phyloP scores from a whole-genome alignment of 1,284 basidiomycete genomes.

The Amylostereum chailletii region DNA sequence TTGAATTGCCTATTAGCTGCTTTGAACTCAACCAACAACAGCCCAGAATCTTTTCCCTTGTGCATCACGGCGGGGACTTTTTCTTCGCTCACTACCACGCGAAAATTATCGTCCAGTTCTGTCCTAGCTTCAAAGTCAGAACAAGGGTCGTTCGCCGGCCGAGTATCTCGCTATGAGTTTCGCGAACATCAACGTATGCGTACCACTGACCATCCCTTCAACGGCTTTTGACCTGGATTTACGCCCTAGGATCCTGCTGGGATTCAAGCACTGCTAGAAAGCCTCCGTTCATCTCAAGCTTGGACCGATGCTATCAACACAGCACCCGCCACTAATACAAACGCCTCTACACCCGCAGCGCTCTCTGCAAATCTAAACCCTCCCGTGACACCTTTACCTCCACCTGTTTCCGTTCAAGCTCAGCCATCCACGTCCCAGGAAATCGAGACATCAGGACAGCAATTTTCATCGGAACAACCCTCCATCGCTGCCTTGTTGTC shows the following conservation, averaged over 20 bases:
- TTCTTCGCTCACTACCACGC: too few species aligned
- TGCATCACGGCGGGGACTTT: too few species aligned
- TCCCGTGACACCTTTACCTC: not conserved
- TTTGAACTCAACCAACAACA: too few species aligned
- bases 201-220: constrained; percentile 1
- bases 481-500: constrained; percentile 62
- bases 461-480: constrained; percentile 7
- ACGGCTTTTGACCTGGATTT: constrained; percentile 1
- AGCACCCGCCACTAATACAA: constrained; percentile 3
- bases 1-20: too few species aligned
- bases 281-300: constrained; percentile 51
- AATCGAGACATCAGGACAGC: not conserved
- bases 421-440: not conserved
- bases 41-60: too few species aligned
- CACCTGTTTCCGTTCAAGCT: not conserved
- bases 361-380: not conserved
- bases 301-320: constrained; percentile 44
- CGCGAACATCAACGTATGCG: constrained; percentile 26
- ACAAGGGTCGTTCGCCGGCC: too few species aligned
- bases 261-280: constrained; percentile 58
- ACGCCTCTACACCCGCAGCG: too few species aligned
- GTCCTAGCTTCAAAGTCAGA: too few species aligned
- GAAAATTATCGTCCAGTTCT: too few species aligned
- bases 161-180: constrained; percentile 13
- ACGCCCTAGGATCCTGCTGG: constrained; percentile 45